These are phyloP conservation scores for Globisporangium parvum DNA, from an alignment of 352 stramenopile genomes.

Conservation along the genomic window DNA sequence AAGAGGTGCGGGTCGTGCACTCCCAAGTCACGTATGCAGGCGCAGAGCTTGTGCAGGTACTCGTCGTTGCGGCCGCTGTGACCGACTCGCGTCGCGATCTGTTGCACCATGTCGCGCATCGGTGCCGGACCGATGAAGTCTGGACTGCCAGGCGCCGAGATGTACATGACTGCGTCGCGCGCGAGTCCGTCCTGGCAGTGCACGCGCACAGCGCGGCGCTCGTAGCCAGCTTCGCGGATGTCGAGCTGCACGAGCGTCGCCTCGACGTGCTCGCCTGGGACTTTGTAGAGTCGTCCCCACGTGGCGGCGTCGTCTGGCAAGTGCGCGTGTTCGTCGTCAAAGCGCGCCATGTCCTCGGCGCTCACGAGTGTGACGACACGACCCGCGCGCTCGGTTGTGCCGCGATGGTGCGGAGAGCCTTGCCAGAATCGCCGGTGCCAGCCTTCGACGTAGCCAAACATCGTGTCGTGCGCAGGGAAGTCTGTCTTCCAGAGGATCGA, in stretches of 20 bases:
- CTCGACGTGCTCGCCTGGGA: constrained; percentile 70
- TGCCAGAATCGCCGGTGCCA: constrained; percentile 89
- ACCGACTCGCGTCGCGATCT: constrained; percentile 67
- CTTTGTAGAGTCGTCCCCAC: constrained; percentile 85
- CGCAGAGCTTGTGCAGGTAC: constrained; percentile 79
- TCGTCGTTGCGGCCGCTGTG: constrained; percentile 79
- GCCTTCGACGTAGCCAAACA: constrained; percentile 59
- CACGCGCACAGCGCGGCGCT: constrained; percentile 70
- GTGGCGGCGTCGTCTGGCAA: constrained; percentile 57
- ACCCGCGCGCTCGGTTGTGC: constrained; percentile 67
- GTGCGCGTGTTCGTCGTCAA: constrained; percentile 68
- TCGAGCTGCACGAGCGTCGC: constrained; percentile 77
- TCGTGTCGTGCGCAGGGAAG: constrained; percentile 22
- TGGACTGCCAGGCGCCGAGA: constrained; percentile 74
- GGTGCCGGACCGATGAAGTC: constrained; percentile 75
- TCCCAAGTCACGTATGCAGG: constrained; percentile 70
- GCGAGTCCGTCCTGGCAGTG: constrained; percentile 63
- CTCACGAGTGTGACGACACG: constrained; percentile 86
- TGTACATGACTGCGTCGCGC: constrained; percentile 77
- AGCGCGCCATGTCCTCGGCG: constrained; percentile 63
- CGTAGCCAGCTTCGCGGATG: constrained; percentile 82
- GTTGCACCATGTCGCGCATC: constrained; percentile 68
- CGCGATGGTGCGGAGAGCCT: constrained; percentile 82
- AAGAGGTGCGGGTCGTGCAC: constrained; percentile 72
- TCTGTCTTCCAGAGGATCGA: constrained; percentile 30